These are phyloP conservation scores for Yamadazyma conglobata DNA, from an alignment of 1,139 yeast genomes.

Conservation along the genomic window DNA sequence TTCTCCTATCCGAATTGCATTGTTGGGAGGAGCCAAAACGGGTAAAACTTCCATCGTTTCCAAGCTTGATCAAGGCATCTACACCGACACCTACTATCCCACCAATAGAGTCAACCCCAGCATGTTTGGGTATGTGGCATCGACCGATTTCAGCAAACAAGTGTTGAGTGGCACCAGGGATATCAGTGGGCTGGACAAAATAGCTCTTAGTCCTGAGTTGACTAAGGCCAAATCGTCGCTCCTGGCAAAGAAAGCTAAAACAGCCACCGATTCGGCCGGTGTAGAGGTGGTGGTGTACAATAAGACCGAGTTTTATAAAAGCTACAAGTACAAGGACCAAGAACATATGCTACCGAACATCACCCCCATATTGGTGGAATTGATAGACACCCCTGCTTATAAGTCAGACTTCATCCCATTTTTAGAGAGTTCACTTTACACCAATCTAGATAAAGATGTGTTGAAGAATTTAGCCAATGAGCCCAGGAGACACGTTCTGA, in stretches of 20 bases:
- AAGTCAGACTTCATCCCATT: constrained; percentile 71
- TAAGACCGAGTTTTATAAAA: constrained; percentile 24
- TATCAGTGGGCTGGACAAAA: constrained; percentile 5
- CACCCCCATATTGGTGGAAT: constrained; percentile 60
- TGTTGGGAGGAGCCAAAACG: constrained; percentile 52
- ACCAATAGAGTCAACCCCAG: constrained; percentile 54
- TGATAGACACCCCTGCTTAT: constrained; percentile 72
- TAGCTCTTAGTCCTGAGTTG: constrained; percentile 29
- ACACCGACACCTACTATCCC: constrained; percentile 63
- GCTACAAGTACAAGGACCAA: constrained; percentile 14
- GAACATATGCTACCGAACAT: constrained; percentile 37
- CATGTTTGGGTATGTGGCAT: constrained; percentile 51
- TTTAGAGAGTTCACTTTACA: constrained; percentile 64
- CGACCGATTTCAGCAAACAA: constrained; percentile 27
- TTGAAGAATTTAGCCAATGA: constrained; percentile 62
- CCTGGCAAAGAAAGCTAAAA: constrained; percentile 14
- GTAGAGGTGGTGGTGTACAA: constrained; percentile 12
- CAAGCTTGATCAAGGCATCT: constrained; percentile 44
- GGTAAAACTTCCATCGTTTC: constrained; percentile 55
- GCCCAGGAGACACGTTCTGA: constrained; percentile 59
- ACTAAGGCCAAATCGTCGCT: constrained; percentile 9
- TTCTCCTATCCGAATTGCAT: constrained; percentile 51
- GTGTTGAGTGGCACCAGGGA: constrained; percentile 8
- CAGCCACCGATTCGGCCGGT: constrained; percentile 12
- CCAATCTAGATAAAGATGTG: constrained; percentile 56